These are phyloP conservation scores for Seiridium cupressi DNA, from an alignment of 2,329 filamentous ascomycete genomes.

Conservation along the genomic window DNA sequence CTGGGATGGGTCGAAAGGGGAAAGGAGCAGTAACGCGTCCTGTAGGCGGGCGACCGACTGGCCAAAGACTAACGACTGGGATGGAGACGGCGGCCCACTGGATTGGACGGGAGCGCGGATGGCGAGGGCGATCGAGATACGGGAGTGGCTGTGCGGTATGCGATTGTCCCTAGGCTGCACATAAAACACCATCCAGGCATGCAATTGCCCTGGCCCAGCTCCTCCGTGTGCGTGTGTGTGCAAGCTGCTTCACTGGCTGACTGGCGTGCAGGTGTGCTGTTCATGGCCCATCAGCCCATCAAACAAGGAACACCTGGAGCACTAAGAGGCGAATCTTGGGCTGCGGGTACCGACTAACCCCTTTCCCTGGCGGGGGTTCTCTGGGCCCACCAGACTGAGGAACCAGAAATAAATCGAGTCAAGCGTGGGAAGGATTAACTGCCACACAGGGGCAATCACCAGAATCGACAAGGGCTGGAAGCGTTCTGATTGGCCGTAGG, in stretches of 20 bases:
- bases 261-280: not conserved
- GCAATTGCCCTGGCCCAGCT: too few species aligned
- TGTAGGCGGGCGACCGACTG: too few species aligned
- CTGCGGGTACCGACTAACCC: not conserved
- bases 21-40: not conserved
- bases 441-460: not conserved
- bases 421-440: not conserved
- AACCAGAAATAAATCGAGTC: not conserved
- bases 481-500: not conserved
- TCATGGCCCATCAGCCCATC: not conserved
- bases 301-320: not conserved
- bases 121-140: slow-evolving; percentile 6
- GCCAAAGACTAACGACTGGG: not conserved
- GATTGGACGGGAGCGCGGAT: not conserved
- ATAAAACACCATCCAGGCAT: too few species aligned
- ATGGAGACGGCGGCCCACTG: not conserved
- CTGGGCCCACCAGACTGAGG: not conserved
- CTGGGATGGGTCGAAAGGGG: slow-evolving; percentile 1
- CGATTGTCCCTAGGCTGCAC: not conserved
- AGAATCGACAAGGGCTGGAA: not conserved
- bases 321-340: not conserved
- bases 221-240: too few species aligned
- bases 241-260: too few species aligned
- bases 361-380: not conserved
- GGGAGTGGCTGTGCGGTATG: slow-evolving; percentile 2